These are phyloP conservation scores for Verbena officinalis DNA, from an alignment of 257 asterid species.

Conservation along the genomic window DNA sequence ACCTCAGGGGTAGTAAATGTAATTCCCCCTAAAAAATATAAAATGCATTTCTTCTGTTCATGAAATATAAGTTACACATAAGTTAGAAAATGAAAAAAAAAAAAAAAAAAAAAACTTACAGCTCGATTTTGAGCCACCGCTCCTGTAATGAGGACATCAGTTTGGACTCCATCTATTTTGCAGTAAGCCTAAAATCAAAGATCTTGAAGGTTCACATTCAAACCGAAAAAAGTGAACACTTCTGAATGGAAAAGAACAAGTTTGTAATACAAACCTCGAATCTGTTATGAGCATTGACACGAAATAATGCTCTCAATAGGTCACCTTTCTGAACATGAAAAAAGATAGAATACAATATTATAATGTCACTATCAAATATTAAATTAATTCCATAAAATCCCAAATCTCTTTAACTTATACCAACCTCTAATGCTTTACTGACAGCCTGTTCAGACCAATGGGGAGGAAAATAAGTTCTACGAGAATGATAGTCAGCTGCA, in stretches of 20 bases:
- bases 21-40: no score
- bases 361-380: background rate
- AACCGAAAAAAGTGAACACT: background rate
- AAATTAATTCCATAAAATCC: conserved; percentile 10
- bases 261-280: conserved; percentile 59
- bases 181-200: conserved; percentile 74
- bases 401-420: conserved; percentile 4
- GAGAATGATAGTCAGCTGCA: conserved; percentile 26
- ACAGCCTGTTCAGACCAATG: conserved; percentile 42
- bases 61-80: no score
- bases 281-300: conserved; percentile 82
- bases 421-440: conserved; percentile 42
- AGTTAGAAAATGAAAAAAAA: no score
- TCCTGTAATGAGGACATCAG: conserved; percentile 72
- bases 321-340: conserved; percentile 57
- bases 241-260: conserved; percentile 4
- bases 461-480: conserved; percentile 38
- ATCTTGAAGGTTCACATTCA: conserved; percentile 17
- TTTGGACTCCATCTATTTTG: conserved; percentile 78
- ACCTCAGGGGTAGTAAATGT: no score
- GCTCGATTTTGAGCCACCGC: conserved; percentile 83
- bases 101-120: conserved; percentile 44
- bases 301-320: conserved; percentile 66
- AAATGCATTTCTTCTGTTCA: no score
- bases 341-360: conserved; percentile 9